Base-by-base conservation (phyloP, 2,329 filamentous ascomycete species). In the Fusarium sp. region DNA sequence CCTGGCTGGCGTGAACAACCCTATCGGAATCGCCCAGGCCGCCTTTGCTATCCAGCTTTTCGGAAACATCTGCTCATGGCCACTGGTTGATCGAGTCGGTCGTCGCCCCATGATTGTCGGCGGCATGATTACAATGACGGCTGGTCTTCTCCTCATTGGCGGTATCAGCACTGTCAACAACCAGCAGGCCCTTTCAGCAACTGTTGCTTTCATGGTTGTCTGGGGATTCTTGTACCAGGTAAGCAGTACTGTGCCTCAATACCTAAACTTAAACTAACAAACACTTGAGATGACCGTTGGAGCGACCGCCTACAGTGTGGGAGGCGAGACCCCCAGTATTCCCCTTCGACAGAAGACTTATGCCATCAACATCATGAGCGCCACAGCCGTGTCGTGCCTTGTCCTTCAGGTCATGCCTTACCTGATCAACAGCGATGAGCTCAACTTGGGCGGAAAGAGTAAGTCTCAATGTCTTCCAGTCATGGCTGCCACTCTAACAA, bases 311-410 rank as follows among this genome's bases (percentile, higher is more conserved):
- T 81, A 79, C 61, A 74, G 73, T 2, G 77, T 81, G 0, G 75
- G 78, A 24, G 78, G 79, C 11, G 79, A 80, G 67, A 79, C 78
- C 20, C 69, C 79, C 7, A 77, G 73, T 42, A 71, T 78, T 12
- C 70, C 72, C 36, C 75, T 80, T 24, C 73, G 79, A 2, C 79
- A 80, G 62, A 81, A 80, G 63, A 80, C 78, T 0, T 80, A 80
- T 66, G 77, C 74, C 9, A 79, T 80, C 75, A 81, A 80, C 72
- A 79, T 81, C 51, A 78, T 81, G 76, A 67, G 62, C 8, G 73
- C 76, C 11, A 81, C 78, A 3, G 77, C 75, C 1, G 76, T 79
- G 8, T 80, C 79, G 5, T 80, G 77, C 64, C 40, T 78, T 46
- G 73, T 79, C 5, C 70, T 78, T n/a, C 75, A 79, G 65, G 73